These are phyloP conservation scores for Fusarium odoratissimum DNA, from an alignment of 2,329 filamentous ascomycete genomes.

Conservation along the genomic window DNA sequence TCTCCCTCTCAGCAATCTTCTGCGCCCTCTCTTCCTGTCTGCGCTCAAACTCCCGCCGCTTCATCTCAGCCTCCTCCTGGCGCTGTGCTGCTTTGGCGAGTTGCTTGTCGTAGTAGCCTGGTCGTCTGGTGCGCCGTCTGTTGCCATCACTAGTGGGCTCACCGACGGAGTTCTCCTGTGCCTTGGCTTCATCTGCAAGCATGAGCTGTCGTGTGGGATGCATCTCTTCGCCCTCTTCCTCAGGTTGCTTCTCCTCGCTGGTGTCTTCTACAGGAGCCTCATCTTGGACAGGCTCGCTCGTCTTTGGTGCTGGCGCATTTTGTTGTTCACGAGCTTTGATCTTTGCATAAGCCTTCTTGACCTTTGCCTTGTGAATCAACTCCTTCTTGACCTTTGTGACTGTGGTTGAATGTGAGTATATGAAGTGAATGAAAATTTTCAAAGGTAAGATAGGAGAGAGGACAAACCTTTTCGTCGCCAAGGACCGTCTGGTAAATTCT, in stretches of 20 bases:
- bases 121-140: constrained; percentile 54
- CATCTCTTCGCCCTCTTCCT: constrained; percentile 44
- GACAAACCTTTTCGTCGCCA: constrained; percentile 79
- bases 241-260: constrained; percentile 23
- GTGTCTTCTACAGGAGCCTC: constrained; percentile 22
- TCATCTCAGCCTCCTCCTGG: constrained; percentile 56
- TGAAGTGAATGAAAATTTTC: constrained; percentile 33
- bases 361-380: constrained; percentile 90
- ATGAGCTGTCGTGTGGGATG: constrained; percentile 55
- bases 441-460: neutral
- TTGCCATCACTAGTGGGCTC: constrained; percentile 46
- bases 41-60: constrained; percentile 55
- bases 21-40: constrained; percentile 73
- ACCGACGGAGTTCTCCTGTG: constrained; percentile 45
- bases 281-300: constrained; percentile 22
- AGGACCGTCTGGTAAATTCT: constrained; percentile 89
- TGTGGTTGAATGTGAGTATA: constrained; percentile 51
- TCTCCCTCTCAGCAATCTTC: constrained; percentile 72
- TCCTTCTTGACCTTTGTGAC: constrained; percentile 90
- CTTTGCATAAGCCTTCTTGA: constrained; percentile 93
- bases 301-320: constrained; percentile 35
- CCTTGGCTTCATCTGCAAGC: constrained; percentile 54
- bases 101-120: constrained; percentile 75
- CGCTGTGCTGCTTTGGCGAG: constrained; percentile 59
- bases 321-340: constrained; percentile 69